These are phyloP conservation scores for Stachybotrys elegans DNA, from an alignment of 2,329 filamentous ascomycete genomes.

Conservation along the genomic window DNA sequence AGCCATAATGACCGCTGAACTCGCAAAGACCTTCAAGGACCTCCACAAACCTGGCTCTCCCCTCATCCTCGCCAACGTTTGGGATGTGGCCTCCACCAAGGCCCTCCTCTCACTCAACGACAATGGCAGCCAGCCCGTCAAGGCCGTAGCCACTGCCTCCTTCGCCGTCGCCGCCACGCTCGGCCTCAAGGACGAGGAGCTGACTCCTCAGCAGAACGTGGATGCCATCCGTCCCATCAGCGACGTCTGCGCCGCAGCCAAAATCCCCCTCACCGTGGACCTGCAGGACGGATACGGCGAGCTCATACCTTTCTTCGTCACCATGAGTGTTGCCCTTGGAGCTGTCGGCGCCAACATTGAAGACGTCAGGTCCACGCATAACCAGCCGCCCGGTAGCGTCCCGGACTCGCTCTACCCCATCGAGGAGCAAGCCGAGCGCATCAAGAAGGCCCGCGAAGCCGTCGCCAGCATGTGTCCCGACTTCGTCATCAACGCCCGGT, in stretches of 20 bases:
- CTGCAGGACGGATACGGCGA: constrained; percentile 56
- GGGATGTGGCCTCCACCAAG: constrained; percentile 45
- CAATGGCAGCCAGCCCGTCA: constrained; percentile 26
- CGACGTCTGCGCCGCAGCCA: constrained; percentile 29
- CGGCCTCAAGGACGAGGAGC: constrained; percentile 40
- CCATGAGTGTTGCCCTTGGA: constrained; percentile 40
- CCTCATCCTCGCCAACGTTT: constrained; percentile 50
- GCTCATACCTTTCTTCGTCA: constrained; percentile 37
- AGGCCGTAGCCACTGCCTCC: constrained; percentile 43
- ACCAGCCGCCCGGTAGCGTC: constrained; percentile 26
- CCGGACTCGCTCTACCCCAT: constrained; percentile 27
- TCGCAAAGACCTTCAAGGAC: constrained; percentile 29
- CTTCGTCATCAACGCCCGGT: constrained; percentile 54
- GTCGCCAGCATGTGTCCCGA: constrained; percentile 46
- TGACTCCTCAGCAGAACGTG: constrained; percentile 48
- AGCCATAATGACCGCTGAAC: too few species aligned
- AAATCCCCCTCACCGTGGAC: constrained; percentile 50
- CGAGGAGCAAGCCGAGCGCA: constrained; percentile 41
- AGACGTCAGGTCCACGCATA: constrained; percentile 34
- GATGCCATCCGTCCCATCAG: constrained; percentile 39
- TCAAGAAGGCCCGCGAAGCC: constrained; percentile 35
- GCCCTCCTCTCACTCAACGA: constrained; percentile 37
- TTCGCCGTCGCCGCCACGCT: constrained; percentile 43
- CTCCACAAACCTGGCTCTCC: constrained; percentile 48
- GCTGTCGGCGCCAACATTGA: constrained; percentile 57